These are phyloP conservation scores for Domatiomyces catenatus DNA, from an alignment of 2,329 filamentous ascomycete species.

Conservation along the genomic window DNA sequence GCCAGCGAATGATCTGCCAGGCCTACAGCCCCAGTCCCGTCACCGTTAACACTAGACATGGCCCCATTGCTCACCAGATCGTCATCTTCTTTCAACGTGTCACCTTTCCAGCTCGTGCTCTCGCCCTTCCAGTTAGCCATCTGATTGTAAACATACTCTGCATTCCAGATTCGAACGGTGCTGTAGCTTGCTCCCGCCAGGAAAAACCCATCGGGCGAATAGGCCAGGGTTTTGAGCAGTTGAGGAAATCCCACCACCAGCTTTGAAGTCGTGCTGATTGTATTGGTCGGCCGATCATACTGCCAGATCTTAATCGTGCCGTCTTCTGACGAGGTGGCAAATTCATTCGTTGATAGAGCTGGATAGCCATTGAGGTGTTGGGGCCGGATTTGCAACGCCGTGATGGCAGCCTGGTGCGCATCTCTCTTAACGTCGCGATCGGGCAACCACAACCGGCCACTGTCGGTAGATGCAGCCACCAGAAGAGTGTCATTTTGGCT, in stretches of 20 bases:
- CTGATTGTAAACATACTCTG: constrained; percentile 28
- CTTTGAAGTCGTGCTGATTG: constrained; percentile 11
- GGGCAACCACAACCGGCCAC: constrained; percentile 30
- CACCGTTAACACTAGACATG: constrained; percentile 23
- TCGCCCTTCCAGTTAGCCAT: constrained; percentile 26
- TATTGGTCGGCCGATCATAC: constrained; percentile 6
- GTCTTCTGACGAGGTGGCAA: constrained; percentile 32
- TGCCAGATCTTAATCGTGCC: constrained; percentile 31
- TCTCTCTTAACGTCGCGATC: constrained; percentile 27
- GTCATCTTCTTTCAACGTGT: constrained; percentile 21
- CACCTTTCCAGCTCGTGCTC: constrained; percentile 16
- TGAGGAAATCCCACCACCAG: constrained; percentile 13
- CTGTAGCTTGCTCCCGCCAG: constrained; percentile 31
- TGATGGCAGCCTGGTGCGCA: constrained; percentile 29
- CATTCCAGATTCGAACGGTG: constrained; percentile 32
- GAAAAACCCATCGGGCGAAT: constrained; percentile 34
- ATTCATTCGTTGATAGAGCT: constrained; percentile 18
- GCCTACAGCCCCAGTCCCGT: constrained; percentile 10
- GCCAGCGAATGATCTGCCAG: constrained; percentile 27
- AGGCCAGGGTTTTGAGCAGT: constrained; percentile 28
- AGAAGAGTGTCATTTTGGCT: constrained; percentile 21
- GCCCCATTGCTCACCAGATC: constrained; percentile 20
- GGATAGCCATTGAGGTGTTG: constrained; percentile 10
- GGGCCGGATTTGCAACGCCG: constrained; percentile 28
- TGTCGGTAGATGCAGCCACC: constrained; percentile 26